A percentile compares a stretch with the other conserved stretches of the same genome.
These are phyloP conservation scores for Grigorovia humatica DNA, from an alignment of 805 yeast species.

Conservation along the genomic window DNA sequence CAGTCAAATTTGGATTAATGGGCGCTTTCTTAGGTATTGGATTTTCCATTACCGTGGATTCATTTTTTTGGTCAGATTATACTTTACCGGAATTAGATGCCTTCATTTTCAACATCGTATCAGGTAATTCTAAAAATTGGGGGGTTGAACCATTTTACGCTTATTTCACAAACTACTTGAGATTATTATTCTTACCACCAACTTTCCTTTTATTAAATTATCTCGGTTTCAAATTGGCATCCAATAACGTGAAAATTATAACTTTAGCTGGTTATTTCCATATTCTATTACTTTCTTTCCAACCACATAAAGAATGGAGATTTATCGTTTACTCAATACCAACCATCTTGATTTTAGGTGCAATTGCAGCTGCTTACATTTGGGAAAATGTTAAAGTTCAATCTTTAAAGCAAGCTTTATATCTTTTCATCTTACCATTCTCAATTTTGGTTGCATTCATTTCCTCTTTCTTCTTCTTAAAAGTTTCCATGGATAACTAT, in stretches of 20 bases:
- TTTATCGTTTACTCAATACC: constrained; percentile 74
- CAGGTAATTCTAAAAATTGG: constrained; percentile 70
- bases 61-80: constrained; percentile 59
- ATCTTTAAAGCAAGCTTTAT: constrained; percentile 15
- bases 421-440: constrained; percentile 25
- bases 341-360: constrained; percentile 50
- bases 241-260: constrained; percentile 34
- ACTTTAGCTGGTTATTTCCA: constrained; percentile 43
- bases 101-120: constrained; percentile 63
- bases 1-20: constrained; percentile 31
- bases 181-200: constrained; percentile 37
- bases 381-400: constrained; percentile 27
- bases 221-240: constrained; percentile 31
- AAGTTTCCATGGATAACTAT: constrained; percentile 64
- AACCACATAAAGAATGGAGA: constrained; percentile 93
- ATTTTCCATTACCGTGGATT: constrained; percentile 44
- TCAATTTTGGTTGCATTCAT: constrained; percentile 30
- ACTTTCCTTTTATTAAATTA: constrained; percentile 32
- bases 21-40: constrained; percentile 45
- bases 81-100: constrained; percentile 70
- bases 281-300: constrained; percentile 58
- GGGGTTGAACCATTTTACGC: constrained; percentile 68
- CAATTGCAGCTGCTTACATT: constrained; percentile 43
- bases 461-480: constrained; percentile 42
- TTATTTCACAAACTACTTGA: constrained; percentile 44